Conservation (phyloP, 345 rosid species). For the Syzygium aromaticum region DNA sequence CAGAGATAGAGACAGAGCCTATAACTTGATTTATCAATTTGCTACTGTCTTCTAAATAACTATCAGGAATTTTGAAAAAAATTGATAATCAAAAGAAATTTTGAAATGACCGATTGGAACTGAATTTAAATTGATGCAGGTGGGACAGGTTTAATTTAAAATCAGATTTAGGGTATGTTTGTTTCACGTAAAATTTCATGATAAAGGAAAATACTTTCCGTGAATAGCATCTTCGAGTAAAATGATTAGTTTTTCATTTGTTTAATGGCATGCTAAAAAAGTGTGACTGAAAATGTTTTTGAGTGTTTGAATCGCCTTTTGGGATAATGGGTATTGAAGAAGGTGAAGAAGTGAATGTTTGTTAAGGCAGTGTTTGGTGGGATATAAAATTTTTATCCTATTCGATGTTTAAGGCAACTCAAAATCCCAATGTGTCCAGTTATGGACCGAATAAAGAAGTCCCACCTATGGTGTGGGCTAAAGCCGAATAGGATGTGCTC, state of each 20-base stretch:
- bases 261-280: neutral
- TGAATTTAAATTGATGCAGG: neutral
- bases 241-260: neutral
- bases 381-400: too few species aligned
- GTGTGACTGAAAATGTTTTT: neutral
- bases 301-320: neutral
- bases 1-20: neutral
- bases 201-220: neutral
- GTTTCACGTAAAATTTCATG: neutral
- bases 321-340: too few species aligned
- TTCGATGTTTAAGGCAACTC: too few species aligned
- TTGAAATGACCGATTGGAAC: neutral
- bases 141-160: neutral
- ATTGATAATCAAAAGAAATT: neutral
- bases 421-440: too few species aligned
- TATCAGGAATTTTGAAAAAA: too few species aligned
- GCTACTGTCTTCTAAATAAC: too few species aligned
- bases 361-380: too few species aligned
- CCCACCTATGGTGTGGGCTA: too few species aligned
- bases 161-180: neutral
- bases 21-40: too few species aligned
- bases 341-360: neutral
- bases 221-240: neutral
- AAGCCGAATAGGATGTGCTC: too few species aligned
- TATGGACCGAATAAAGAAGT: too few species aligned